These are phyloP conservation scores for Aspergillus olivimuriae DNA, from an alignment of 495 filamentous ascomycete genomes.

Conservation along the genomic window DNA sequence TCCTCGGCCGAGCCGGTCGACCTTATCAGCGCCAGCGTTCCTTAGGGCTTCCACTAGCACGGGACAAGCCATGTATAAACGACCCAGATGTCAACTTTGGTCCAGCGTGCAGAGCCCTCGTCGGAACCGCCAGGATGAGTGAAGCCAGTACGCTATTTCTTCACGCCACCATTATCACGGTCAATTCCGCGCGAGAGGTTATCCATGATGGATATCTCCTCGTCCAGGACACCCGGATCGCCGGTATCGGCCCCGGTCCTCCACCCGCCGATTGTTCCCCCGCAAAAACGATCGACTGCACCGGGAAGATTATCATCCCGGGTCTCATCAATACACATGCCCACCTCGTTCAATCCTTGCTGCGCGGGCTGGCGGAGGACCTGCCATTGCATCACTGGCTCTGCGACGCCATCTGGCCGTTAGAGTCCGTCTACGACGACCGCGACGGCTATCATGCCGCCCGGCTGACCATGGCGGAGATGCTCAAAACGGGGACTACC, in stretches of 20 bases:
- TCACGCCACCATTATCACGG: constrained; percentile 36
- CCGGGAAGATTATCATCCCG: constrained; percentile 34
- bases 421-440: constrained; percentile 30
- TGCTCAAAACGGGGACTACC: constrained; percentile 41
- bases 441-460: constrained; percentile 37
- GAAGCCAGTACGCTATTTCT: background rate
- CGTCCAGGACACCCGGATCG: constrained; percentile 25
- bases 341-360: constrained; percentile 36
- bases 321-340: constrained; percentile 39
- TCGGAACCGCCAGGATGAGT: background rate
- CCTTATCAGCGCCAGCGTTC: too few relatives aligned
- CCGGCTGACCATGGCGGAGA: constrained; percentile 35
- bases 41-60: too few relatives aligned
- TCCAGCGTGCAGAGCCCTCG: too few relatives aligned
- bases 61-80: too few relatives aligned
- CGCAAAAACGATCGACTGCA: constrained; percentile 17
- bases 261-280: constrained; percentile 3
- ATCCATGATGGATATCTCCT: constrained; percentile 35
- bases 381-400: constrained; percentile 35
- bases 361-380: constrained; percentile 39
- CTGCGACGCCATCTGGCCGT: constrained; percentile 38
- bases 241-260: constrained; percentile 28
- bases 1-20: too few relatives aligned
- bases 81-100: too few relatives aligned
- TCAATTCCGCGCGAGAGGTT: constrained; percentile 32